Conservation (phyloP, 352 stramenopile genomes). For the Phytophthora foliorum region DNA sequence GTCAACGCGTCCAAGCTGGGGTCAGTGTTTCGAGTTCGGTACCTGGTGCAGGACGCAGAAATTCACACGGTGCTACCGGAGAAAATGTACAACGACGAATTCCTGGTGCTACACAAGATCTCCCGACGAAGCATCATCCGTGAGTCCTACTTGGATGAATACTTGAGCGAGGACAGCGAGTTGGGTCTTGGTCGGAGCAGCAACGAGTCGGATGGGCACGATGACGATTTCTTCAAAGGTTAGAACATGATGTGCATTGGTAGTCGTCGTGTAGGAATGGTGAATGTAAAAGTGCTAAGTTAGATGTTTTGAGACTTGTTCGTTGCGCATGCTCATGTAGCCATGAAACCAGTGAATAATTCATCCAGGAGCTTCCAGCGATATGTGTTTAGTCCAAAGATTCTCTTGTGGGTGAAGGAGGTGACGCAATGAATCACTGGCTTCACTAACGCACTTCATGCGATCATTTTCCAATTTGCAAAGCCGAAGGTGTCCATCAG, state of each 20-base stretch:
- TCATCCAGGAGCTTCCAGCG: too few relatives aligned
- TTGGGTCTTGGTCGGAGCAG: background rate
- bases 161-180: conserved; percentile 13
- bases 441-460: background rate
- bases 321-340: background rate
- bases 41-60: conserved; percentile 17
- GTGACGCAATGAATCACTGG: conserved; percentile 1
- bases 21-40: conserved; percentile 16
- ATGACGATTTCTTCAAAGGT: conserved; percentile 10
- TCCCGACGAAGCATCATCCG: conserved; percentile 22
- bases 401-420: background rate
- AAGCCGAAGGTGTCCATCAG: background rate
- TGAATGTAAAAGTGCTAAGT: background rate
- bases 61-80: conserved; percentile 11
- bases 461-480: conserved; percentile 3
- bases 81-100: conserved; percentile 25
- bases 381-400: background rate
- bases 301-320: too few relatives aligned
- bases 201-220: conserved; percentile 12
- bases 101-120: conserved; percentile 25
- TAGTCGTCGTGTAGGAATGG: background rate
- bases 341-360: background rate
- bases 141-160: conserved; percentile 27
- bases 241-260: background rate
- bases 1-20: conserved; percentile 24